Percentiles rank a stretch among this genome's conserved stretches.
Evolutionary conservation across 2,329 filamentous ascomycete genomes (phyloP).

Genomic region (Ophidiomyces ophidiicola): DNA sequence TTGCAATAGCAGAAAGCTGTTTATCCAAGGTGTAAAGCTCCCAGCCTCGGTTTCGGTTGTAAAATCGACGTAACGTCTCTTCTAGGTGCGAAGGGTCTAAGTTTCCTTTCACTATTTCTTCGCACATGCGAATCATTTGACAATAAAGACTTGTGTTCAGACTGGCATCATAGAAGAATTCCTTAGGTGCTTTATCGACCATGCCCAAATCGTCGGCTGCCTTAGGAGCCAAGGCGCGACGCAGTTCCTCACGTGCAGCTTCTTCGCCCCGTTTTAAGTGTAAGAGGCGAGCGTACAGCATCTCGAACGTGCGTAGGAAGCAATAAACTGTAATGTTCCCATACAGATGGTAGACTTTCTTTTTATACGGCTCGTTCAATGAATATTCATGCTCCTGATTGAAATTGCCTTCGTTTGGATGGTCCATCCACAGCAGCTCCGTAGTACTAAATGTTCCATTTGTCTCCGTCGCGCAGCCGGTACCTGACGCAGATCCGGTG

Average conservation of each 20-base stretch:
- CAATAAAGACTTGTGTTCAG: constrained; percentile 65
- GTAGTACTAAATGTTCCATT: constrained; percentile 40
- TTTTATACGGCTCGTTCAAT: constrained; percentile 65
- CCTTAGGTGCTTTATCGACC: constrained; percentile 59
- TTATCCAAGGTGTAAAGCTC: constrained; percentile 88
- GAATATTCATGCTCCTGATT: constrained; percentile 50
- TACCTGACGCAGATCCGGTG: constrained; percentile 42
- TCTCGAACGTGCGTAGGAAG: constrained; percentile 87
- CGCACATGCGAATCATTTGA: constrained; percentile 72
- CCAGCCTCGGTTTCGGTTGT: constrained; percentile 71
- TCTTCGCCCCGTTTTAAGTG: constrained; percentile 71
- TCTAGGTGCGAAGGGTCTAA: constrained; percentile 75
- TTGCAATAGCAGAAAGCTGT: constrained; percentile 66
- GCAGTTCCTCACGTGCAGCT: constrained; percentile 60
- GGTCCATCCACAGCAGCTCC: constrained; percentile 47
- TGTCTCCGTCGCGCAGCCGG: constrained; percentile 22
- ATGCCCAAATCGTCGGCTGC: constrained; percentile 75
- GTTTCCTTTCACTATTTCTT: constrained; percentile 72
- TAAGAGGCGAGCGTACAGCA: constrained; percentile 72
- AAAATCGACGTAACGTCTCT: constrained; percentile 82
- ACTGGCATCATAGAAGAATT: constrained; percentile 59
- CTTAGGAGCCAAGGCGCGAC: constrained; percentile 60
- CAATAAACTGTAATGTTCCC: constrained; percentile 84
- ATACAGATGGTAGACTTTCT: constrained; percentile 78
- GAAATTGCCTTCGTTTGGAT: constrained; percentile 46